Percentiles rank a stretch among this genome's conserved stretches.
Evolutionary conservation across 2,329 filamentous ascomycete genomes (phyloP).

Genomic region (Ophiostoma sp.): DNA sequence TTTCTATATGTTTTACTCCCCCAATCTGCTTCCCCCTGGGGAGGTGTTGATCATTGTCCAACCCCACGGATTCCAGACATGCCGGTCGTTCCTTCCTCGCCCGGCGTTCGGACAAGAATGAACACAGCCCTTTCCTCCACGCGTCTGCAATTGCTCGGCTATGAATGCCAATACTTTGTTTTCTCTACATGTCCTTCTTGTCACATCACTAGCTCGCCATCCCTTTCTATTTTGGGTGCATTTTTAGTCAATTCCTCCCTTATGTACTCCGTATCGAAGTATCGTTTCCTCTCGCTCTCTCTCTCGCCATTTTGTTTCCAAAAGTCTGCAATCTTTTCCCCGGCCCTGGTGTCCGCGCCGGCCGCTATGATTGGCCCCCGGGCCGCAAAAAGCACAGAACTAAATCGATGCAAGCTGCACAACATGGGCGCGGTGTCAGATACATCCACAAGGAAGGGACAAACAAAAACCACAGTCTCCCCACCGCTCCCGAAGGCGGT

Average conservation of each 20-base stretch:
- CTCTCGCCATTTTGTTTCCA: conserved; percentile 15
- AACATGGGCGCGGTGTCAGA: too few species aligned
- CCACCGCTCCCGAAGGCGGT: too few species aligned
- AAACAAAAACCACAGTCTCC: too few species aligned
- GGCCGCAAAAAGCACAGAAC: neutral
- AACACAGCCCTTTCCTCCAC: neutral
- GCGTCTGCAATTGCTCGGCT: neutral
- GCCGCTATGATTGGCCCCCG: conserved; percentile 9
- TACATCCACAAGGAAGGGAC: too few species aligned
- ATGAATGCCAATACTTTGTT: neutral
- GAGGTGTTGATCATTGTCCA: neutral
- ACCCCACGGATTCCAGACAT: neutral
- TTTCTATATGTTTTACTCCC: neutral
- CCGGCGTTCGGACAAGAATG: neutral
- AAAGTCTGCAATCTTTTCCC: neutral
- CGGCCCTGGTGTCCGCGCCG: neutral
- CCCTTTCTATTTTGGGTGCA: neutral
- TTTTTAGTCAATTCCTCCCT: neutral
- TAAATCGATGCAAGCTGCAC: conserved; percentile 15
- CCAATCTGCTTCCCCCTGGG: neutral
- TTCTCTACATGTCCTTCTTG: neutral
- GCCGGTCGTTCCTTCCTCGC: neutral
- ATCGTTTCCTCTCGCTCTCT: conserved; percentile 6
- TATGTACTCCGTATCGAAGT: neutral
- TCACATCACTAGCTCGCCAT: conserved; percentile 8